Percentiles rank a stretch among this genome's conserved stretches.
Evolutionary conservation across 108 stramenopile genomes (phyloP).

Genomic region (Schizochytrium sp.): DNA sequence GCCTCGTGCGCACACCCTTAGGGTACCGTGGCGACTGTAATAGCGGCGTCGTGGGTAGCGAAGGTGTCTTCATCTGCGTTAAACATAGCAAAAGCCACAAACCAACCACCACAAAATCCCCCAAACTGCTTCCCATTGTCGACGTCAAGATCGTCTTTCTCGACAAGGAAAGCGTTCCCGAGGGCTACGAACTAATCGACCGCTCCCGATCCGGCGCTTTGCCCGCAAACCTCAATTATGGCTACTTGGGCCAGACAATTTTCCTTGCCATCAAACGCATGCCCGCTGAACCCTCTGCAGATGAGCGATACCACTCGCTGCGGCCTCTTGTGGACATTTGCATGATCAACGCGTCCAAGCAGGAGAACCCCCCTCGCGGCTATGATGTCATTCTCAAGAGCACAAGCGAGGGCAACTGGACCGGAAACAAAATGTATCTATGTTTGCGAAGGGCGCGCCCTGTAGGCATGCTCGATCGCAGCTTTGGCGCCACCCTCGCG

Average conservation of each 20-base stretch:
- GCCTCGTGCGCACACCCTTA: slow-evolving; percentile 12
- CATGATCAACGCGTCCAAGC: slow-evolving; percentile 3
- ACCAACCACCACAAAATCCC: neutral
- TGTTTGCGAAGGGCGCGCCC: neutral
- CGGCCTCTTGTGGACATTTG: neutral
- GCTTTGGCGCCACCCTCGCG: neutral
- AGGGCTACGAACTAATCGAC: neutral
- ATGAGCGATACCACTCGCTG: neutral
- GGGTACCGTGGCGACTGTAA: slow-evolving; percentile 5
- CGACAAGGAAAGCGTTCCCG: neutral
- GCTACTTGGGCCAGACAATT: neutral
- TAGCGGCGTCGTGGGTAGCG: neutral
- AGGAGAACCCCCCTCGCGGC: neutral
- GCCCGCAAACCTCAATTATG: slow-evolving; percentile 5
- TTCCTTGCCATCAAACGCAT: neutral
- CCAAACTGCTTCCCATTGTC: neutral
- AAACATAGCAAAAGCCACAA: neutral
- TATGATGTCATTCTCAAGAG: neutral
- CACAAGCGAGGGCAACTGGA: slow-evolving; percentile 13
- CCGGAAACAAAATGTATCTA: slow-evolving; percentile 15
- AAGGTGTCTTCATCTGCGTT: slow-evolving; percentile 2
- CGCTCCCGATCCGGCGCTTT: neutral
- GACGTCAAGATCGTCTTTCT: neutral
- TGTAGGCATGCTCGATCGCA: neutral
- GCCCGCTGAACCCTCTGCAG: neutral